Conservation (phyloP, 192 early-diverging fungal genomes). For the Neocallimastix lanati region DNA sequence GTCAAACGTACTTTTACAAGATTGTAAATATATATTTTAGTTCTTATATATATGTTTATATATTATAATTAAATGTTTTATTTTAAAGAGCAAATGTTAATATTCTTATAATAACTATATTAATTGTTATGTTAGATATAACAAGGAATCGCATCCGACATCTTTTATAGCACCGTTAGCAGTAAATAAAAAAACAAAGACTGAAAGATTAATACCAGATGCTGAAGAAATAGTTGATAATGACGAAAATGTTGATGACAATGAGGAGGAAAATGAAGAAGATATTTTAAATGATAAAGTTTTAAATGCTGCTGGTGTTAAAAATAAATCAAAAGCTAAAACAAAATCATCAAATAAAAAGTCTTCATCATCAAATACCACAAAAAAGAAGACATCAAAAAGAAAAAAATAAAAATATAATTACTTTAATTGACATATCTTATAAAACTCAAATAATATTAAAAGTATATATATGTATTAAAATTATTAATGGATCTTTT, state of each 20-base stretch:
- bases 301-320: not conserved
- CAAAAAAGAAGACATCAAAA: not conserved
- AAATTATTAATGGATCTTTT: no score
- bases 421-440: no score
- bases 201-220: not conserved
- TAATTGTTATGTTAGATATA: conserved; percentile 41
- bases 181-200: not conserved
- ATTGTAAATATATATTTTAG: conserved; percentile 35
- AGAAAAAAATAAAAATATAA: not conserved
- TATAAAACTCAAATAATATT: no score
- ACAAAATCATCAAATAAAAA: not conserved
- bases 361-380: not conserved
- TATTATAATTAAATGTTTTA: no score
- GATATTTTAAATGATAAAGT: not conserved
- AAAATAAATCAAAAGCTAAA: not conserved
- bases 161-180: conserved; percentile 20
- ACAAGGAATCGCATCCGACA: conserved; percentile 35
- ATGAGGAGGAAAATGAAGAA: not conserved
- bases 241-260: not conserved
- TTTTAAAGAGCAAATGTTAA: no score
- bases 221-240: conserved; percentile 3
- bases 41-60: no score
- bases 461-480: no score
- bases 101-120: no score
- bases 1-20: conserved; percentile 68